Evolutionary conservation across 768 basidiomycete species (phyloP), one percentile per base, ranked within the genome.

Genomic region (Royoungia palumana): DNA sequence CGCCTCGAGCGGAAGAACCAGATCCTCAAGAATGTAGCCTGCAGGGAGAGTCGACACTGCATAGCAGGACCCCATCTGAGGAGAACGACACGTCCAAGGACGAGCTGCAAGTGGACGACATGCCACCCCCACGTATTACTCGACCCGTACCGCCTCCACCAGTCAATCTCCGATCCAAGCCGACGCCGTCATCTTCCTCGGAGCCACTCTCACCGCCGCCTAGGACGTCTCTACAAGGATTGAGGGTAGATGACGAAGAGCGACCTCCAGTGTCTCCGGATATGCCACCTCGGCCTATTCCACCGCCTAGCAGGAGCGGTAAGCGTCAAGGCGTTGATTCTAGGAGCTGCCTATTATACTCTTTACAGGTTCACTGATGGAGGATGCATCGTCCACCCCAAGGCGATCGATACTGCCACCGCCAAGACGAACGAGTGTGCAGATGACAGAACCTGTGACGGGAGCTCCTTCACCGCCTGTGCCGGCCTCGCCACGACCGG

Each of bases 141-240:
- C 65, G 64, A 43, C 60, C 62, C 0, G 54, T 65, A 43, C 72
- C 67, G 0, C 62, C 68, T 0, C 67, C 71, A 17, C 71, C 71
- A 0, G 62, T 62, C 20, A 62, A 59, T 42, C 25, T 63, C 22
- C 34, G 41, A n/a, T 59, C 67, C 9, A 60, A 56, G 32, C 59
- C 61, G 21, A 43, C 51, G 1, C 39, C 56, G 6, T 56, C 61
- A 3, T 35, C 49, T 1, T 56, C 58, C 1, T 55, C 65, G 5
- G n/a, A n/a, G n/a, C 34, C 59, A 1, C 21, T 45, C 9, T 50
- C 57, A 12, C 49, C 64, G 7, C 56, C 63, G 0, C 44, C 43
- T 9, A 58, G 43, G 50, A 40, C 48, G 13, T 27, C 49, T 4
- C 11, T 50, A 4, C 55, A 55, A 10, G 36, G 46, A 1, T 30